Conservation (phyloP, 108 stramenopile species). For the Thalassiosira profunda region DNA sequence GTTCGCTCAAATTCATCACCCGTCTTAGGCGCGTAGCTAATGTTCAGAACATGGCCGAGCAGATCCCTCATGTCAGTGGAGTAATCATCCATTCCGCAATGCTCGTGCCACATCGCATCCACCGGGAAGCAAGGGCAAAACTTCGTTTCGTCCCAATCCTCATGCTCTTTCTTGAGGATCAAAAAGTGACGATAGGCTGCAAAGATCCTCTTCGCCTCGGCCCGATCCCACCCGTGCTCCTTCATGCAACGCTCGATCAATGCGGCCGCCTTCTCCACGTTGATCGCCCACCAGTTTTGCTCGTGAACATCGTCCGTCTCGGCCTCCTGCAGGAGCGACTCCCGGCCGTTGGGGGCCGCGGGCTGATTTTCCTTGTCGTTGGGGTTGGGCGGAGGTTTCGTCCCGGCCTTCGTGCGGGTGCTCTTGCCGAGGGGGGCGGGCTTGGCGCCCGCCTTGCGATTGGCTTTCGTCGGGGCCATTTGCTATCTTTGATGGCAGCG, state of each 20-base stretch:
- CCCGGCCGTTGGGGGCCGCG: too few relatives aligned
- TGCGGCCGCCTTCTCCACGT: constrained; percentile 10
- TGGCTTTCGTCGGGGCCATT: too few relatives aligned
- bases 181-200: constrained; percentile 77
- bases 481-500: too few relatives aligned
- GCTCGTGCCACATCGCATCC: constrained; percentile 73
- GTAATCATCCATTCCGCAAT: constrained; percentile 69
- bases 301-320: too few relatives aligned
- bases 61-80: constrained; percentile 59
- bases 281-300: constrained; percentile 6
- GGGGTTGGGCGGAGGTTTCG: too few relatives aligned
- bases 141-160: constrained; percentile 66
- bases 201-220: constrained; percentile 56
- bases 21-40: constrained; percentile 39
- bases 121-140: constrained; percentile 63
- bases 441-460: too few relatives aligned
- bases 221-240: constrained; percentile 51
- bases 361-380: too few relatives aligned
- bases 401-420: too few relatives aligned
- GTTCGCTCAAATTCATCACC: not conserved
- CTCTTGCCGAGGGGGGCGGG: too few relatives aligned
- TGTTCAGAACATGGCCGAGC: constrained; percentile 65
- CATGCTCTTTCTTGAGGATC: constrained; percentile 71
- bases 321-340: too few relatives aligned
- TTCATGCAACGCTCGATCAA: constrained; percentile 73